Base-by-base conservation (phyloP, 2,329 filamentous ascomycete species). In the Dichotomopilus funicola region DNA sequence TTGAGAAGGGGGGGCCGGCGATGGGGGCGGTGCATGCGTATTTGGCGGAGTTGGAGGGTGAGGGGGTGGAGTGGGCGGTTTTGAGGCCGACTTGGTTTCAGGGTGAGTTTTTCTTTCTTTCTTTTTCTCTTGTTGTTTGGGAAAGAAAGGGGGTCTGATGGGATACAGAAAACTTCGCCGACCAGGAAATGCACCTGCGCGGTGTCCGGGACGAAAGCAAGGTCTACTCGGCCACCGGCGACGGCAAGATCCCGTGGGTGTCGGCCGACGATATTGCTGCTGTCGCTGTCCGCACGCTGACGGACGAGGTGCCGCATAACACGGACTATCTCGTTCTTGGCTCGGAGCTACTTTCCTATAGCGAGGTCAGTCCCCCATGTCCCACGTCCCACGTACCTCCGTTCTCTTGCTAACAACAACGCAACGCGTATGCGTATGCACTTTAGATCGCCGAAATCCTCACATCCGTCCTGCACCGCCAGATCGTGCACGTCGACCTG, bases 61-160 rank as follows among this genome's bases (percentile, higher is more conserved):
- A 68, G 0, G 66, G 69, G 12, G 61, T 74, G 1, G 72, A 73
- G 51, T 78, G 71, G 67, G 68, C 69, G 5, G 69, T 75, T 6
- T 55, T 79, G 59, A 62, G 74, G 55, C 73, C 76, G 4, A 74
- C 71, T 12, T 80, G 75, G 74, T 79, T 79, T 55, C 75, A 75
- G 66, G 67, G 73, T 74, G 64, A 56, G 66, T 63, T 12, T 49
- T 49, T 27, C 12, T 44, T 40, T 35, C 7, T 46, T 31, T 10
- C 33, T 11, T 11, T 13, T 13, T 42, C 40, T 50, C 46, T 43
- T 33, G 45, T 44, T 44, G 19, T 41, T 50, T 47, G 37, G 12
- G 11, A 38, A 38, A 38, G 12, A 38, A 38, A 12, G 4, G 37
- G 37, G 37, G 37, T 38, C 8, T 8, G 37, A 12, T 3, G 40